A percentile compares a stretch with the other conserved stretches of the same genome.
Conservation (phyloP, 2,329 filamentous ascomycete species). For the Aspergillus sp. region DNA sequence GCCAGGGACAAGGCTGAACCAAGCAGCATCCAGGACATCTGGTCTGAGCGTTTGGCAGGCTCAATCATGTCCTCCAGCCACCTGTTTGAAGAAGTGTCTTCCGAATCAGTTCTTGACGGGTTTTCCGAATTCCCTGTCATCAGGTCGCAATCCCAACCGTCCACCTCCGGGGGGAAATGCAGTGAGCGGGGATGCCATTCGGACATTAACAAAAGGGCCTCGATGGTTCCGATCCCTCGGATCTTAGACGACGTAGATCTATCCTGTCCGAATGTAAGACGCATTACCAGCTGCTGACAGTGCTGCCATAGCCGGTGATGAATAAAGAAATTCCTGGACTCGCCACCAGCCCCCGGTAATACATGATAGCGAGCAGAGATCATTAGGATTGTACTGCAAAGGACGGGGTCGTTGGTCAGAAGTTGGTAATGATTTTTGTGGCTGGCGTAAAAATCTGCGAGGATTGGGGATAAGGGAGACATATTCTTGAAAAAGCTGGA, state of each 20-base stretch:
- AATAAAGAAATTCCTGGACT: slow-evolving; percentile 46
- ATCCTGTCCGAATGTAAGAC: slow-evolving; percentile 48
- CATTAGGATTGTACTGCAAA: slow-evolving; percentile 48
- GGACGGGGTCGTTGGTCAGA: slow-evolving; percentile 44
- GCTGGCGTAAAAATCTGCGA: slow-evolving; percentile 43
- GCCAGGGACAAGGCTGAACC: slow-evolving; percentile 47
- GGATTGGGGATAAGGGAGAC: slow-evolving; percentile 44
- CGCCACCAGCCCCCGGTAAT: slow-evolving; percentile 35
- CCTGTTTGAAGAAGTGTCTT: slow-evolving; percentile 26
- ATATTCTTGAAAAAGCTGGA: slow-evolving; percentile 45
- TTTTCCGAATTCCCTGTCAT: slow-evolving; percentile 35
- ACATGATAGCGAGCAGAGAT: slow-evolving; percentile 47
- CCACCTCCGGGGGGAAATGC: slow-evolving; percentile 46
- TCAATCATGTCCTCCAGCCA: slow-evolving; percentile 50
- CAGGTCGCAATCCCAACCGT: slow-evolving; percentile 50
- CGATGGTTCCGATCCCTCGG: slow-evolving; percentile 45
- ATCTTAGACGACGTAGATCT: slow-evolving; percentile 44
- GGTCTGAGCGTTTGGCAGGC: slow-evolving; percentile 47
- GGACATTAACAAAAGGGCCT: slow-evolving; percentile 46
- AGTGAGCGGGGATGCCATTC: slow-evolving; percentile 51
- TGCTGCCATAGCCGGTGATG: slow-evolving; percentile 49
- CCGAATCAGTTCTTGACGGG: slow-evolving; percentile 19
- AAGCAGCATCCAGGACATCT: slow-evolving; percentile 55
- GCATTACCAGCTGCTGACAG: slow-evolving; percentile 46
- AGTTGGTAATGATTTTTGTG: slow-evolving; percentile 43